phyloP scores from a whole-genome alignment of 106 monocot genomes.

The Cymbidium sinense region DNA sequence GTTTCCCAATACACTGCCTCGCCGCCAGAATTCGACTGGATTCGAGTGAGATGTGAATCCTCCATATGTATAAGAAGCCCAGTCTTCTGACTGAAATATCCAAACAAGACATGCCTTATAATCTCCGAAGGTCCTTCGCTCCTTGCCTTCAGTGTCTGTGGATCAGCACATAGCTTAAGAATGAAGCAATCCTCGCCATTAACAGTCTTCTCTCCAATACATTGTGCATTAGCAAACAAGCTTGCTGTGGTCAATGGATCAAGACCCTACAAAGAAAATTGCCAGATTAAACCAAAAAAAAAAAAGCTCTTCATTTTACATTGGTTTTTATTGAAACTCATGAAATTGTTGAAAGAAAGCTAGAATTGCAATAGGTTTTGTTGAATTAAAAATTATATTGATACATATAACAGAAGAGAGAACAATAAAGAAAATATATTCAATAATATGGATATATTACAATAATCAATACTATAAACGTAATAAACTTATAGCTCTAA shows the following conservation, averaged over 20 bases:
- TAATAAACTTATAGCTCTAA: no score
- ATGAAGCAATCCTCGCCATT: slow-evolving; percentile 95
- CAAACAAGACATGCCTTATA: slow-evolving; percentile 88
- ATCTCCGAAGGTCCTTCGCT: slow-evolving; percentile 96
- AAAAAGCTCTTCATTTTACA: no score
- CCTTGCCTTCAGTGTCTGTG: slow-evolving; percentile 67
- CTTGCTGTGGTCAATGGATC: slow-evolving; percentile 88
- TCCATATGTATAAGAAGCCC: slow-evolving; percentile 87
- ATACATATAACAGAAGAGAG: no score
- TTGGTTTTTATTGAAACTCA: no score
- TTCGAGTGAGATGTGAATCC: slow-evolving; percentile 93
- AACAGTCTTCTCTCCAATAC: slow-evolving; percentile 91
- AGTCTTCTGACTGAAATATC: slow-evolving; percentile 91
- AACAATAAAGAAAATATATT: no score
- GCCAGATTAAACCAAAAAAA: slow-evolving; percentile 8
- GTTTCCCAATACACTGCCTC: slow-evolving; percentile 99
- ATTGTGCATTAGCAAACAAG: slow-evolving; percentile 79
- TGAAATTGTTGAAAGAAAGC: no score
- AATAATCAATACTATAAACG: no score
- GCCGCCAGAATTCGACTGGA: slow-evolving; percentile 71
- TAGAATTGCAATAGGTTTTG: no score
- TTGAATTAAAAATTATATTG: no score
- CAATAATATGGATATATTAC: no score
- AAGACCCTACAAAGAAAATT: no score
- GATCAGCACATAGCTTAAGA: slow-evolving; percentile 81